Evolutionary conservation across 768 basidiomycete species (phyloP).

Genomic region (Pleurotus tuber-regium): DNA sequence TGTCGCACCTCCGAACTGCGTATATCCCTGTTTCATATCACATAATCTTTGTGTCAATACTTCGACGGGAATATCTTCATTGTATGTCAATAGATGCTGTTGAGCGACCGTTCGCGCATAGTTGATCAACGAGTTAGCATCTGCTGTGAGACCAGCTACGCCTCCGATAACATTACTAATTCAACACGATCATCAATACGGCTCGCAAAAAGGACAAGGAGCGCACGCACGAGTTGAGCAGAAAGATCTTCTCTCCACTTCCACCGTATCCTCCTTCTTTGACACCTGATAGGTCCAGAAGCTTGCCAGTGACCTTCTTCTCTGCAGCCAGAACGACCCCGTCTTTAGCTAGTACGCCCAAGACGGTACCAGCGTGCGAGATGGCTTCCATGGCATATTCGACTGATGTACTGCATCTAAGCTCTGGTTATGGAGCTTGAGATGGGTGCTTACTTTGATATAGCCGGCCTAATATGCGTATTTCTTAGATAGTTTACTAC

Average conservation of each 20-base stretch:
- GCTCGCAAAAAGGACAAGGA: background rate
- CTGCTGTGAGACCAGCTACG: constrained; percentile 94
- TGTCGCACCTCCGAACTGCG: constrained; percentile 89
- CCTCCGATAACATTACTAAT: constrained; percentile 91
- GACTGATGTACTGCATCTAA: constrained; percentile 46
- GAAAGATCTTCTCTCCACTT: constrained; percentile 96
- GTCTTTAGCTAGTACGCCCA: constrained; percentile 88
- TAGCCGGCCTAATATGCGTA: constrained; percentile 70
- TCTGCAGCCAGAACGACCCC: constrained; percentile 92
- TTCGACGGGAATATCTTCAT: constrained; percentile 98
- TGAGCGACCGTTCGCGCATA: constrained; percentile 91
- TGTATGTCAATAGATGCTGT: constrained; percentile 82
- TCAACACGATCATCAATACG: background rate
- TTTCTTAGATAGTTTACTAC: constrained; percentile 10
- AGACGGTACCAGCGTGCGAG: constrained; percentile 90
- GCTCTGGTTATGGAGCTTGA: background rate
- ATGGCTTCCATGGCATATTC: constrained; percentile 99
- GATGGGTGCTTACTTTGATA: constrained; percentile 78
- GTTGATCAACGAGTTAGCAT: constrained; percentile 96
- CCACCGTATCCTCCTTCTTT: constrained; percentile 92
- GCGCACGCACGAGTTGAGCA: constrained; percentile 80
- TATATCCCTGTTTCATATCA: constrained; percentile 98
- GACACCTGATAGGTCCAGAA: constrained; percentile 83
- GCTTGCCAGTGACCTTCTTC: constrained; percentile 98
- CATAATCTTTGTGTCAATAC: constrained; percentile 90